Evolutionary conservation across 306 rosid species (phyloP), one percentile per base, ranked within the genome.

Genomic region (Adenanthera pavonina): DNA sequence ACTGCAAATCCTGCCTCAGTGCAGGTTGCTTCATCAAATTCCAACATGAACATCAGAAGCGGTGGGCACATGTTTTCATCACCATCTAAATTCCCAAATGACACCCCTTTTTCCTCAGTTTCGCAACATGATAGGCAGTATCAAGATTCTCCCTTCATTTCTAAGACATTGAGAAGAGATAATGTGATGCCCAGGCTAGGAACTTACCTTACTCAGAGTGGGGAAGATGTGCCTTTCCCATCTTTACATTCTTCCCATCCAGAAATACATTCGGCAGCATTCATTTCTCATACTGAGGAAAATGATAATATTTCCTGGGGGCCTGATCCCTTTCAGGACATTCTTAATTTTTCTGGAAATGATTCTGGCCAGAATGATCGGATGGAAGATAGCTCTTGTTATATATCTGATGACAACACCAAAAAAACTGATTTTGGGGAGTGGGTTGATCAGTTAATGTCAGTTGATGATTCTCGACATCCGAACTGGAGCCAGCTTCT

Each of bases 401-500:
- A 67, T 69, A 66, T 85, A 54, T 69, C 91, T 2, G 91, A 80
- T 44, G 87, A 84, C 43, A 85, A 81, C 44, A 48, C 77, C 25
- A 87, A 79, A 69, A 77, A 84, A 82, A 64, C 79, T 56, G 88
- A 86, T 75, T 84, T 74, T 13, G 76, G 87, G 89, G 91, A 83
- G 62, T 90, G 91, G 97, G 87, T 80, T 40, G 89, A 83, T 76
- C 88, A 69, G 54, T 82, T 87, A 68, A 88, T 89, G 69, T 77
- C 92, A 4, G 89, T 80, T 60, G 83, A 89, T 83, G 97, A 82
- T 72, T 38, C 67, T 62, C 78, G 57, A 10, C 78, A 30, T 5
- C 86, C 84, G 72, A 84, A 82, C 74, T 92, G 91, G 91, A 64
- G 65, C 75, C 92, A 89, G 46, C 87, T 92, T 59, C 84, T 89